Percentiles rank a stretch among this genome's conserved stretches.
phyloP scores from a whole-genome alignment of 352 stramenopile genomes.

The Aphanomyces invadans region DNA sequence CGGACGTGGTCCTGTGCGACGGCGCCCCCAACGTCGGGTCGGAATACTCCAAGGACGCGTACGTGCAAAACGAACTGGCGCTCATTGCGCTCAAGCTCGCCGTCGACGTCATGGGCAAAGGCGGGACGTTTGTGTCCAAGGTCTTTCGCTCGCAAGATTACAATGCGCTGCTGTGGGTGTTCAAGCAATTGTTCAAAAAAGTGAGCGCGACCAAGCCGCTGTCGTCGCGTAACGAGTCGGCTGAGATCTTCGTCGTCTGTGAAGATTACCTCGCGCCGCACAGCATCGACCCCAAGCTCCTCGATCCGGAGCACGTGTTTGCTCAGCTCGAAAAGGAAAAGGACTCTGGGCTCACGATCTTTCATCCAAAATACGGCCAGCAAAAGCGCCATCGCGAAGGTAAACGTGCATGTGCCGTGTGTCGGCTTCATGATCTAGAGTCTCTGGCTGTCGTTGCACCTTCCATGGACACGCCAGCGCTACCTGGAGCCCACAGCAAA shows the following conservation, averaged over 20 bases:
- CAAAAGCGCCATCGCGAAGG: constrained; percentile 91
- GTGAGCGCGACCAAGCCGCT: constrained; percentile 98
- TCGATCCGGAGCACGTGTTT: constrained; percentile 98
- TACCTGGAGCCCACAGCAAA: constrained; percentile 86
- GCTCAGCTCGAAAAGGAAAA: constrained; percentile 82
- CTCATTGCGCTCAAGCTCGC: constrained; percentile 96
- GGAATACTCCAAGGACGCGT: constrained; percentile 97
- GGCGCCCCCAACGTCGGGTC: constrained; percentile 98
- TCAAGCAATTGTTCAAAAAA: constrained; percentile 98
- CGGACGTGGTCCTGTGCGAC: constrained; percentile 98
- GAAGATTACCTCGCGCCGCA: constrained; percentile 92
- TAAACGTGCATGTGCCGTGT: constrained; percentile 35
- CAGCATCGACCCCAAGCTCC: constrained; percentile 96
- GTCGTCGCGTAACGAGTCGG: constrained; percentile 95
- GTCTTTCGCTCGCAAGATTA: constrained; percentile 99
- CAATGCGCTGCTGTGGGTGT: constrained; percentile 97
- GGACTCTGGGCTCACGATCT: constrained; percentile 91
- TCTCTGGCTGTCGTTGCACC: constrained; percentile 65
- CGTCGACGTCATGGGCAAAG: constrained; percentile 92
- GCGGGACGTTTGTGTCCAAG: constrained; percentile 93
- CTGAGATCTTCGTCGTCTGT: constrained; percentile 99
- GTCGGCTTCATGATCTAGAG: constrained; percentile 84
- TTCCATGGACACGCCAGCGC: constrained; percentile 72
- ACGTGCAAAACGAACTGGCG: constrained; percentile 98
- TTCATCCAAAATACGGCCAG: constrained; percentile 96